Evolutionary conservation across 768 basidiomycete species (phyloP), one percentile per base, ranked within the genome.

Genomic region (Baorangia bicolor): DNA sequence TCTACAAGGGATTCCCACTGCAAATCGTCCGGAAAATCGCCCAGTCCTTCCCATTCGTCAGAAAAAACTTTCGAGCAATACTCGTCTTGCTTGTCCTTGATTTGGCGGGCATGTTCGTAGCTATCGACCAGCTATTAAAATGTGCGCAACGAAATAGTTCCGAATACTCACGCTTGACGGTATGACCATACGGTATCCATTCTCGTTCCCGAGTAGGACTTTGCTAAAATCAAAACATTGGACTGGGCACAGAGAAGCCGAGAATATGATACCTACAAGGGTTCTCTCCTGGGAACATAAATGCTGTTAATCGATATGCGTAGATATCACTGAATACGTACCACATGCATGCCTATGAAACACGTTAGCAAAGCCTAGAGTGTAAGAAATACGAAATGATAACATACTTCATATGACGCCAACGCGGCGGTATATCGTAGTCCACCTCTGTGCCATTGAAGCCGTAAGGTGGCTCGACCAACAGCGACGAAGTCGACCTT

Each of bases 321-420:
- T 16, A 54, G 34, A 52, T 20, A 16, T 31, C 37, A 69, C 59
- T 67, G 68, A 58, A 69, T 83, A 57, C 67, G 8, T 27, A 69
- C 67, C 67, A 59, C 85, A 88, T 5, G 89, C 88, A 56, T 88
- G 87, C 66, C 82, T 86, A 43, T 37, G 48, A 52, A 44, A 25
- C 37, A 44, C 18, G 37, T 64, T 12, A 70, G 46, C 5, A 31
- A 56, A 47, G 5, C 2, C 7, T 8, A 5, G 7, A 49, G 43
- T 1, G 13, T 2, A 10, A 38, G 42, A 30, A n/a, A 25, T 27
- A 16, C 5, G 2, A 43, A 18, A 27, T 16, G 35, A 39, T 66
- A 75, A 13, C 60, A 2, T 58, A 84, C 82, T 92, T 92, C 81
- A 92, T 88, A 60, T 92, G 88, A 55, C 90, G 74, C 86, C 87